phyloP scores from a whole-genome alignment of 2,329 filamentous ascomycete genomes.

The Chaetomium sp. region DNA sequence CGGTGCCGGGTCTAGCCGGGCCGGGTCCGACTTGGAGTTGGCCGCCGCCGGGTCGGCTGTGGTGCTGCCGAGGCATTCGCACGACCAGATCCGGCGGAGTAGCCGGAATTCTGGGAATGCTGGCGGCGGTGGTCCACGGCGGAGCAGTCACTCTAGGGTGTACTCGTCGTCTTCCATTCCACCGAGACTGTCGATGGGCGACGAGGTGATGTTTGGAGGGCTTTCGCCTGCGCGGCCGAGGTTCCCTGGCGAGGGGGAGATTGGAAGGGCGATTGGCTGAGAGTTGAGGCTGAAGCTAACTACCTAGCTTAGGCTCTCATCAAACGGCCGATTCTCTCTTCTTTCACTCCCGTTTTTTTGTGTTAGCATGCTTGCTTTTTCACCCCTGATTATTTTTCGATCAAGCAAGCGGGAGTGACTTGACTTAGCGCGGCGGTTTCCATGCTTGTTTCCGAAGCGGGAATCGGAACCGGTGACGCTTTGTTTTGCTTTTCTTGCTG shows the following conservation, averaged over 20 bases:
- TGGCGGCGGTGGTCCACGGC: not conserved
- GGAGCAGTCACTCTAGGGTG: constrained; percentile 32
- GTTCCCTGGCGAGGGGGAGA: constrained; percentile 38
- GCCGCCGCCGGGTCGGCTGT: too few relatives aligned
- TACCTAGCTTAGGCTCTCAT: too few relatives aligned
- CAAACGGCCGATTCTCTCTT: not conserved
- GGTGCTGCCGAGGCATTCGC: constrained; percentile 30
- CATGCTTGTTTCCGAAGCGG: not conserved
- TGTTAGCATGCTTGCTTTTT: not conserved
- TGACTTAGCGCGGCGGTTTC: too few relatives aligned
- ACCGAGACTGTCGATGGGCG: constrained; percentile 39
- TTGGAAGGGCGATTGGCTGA: constrained; percentile 49
- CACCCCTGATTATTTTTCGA: too few relatives aligned
- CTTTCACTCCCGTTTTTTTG: not conserved
- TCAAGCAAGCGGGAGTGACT: too few relatives aligned
- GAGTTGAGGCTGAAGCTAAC: too few relatives aligned
- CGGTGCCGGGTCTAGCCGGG: not conserved
- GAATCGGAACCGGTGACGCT: not conserved
- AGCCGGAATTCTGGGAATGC: constrained; percentile 3
- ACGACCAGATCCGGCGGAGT: constrained; percentile 20
- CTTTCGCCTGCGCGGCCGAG: constrained; percentile 42
- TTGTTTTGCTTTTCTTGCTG: constrained; percentile 2
- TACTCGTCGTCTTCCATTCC: constrained; percentile 40
- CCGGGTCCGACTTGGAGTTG: constrained; percentile 30
- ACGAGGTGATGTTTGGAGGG: constrained; percentile 39